Base-by-base conservation (phyloP, 768 basidiomycete species). In the Mycena metata region DNA sequence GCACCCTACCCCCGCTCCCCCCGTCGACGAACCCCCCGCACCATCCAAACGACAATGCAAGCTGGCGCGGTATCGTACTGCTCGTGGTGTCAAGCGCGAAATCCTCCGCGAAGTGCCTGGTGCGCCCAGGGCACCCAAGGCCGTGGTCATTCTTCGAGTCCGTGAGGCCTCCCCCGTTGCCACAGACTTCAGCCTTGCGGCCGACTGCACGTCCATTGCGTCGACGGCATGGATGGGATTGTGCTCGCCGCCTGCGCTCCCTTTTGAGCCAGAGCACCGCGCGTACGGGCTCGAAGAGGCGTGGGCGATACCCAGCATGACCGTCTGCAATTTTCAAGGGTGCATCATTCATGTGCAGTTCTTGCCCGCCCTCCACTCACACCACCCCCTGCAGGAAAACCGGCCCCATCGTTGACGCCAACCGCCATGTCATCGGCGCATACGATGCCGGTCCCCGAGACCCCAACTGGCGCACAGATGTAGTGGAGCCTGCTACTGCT, bases 201-300 rank as follows among this genome's bases (percentile, higher is more conserved):
- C 19, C 17, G 30, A 1, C 16, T 1, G 0, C 10, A n/a, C 1
- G 8, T 33, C 63, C 16, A 23, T 57, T 0, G 46, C 63, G 2
- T 47, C 45, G 12, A 57, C 55, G 4, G 43, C 26, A 24, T 64
- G 63, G 63, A 47, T 64, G 46, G 55, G 63, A 10, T 13, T 64
- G 1, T 21, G 63, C 5, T 36, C 56, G 2, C 52, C 21, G 12
- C 21, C 43, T 6, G 30, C 30, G 1, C 24, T 7, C 0, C 12
- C 33, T 21, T 26, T 51, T 13, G 41, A 19, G 19, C 63, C 63
- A 0, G 63, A 64, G 4, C 3, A 13, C 0, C 17, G 24, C 17
- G 24, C 36, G 17, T 64, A 57, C 24, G 19, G 10, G 2, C 9
- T 57, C 4, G 63, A 64, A 9, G 64, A 65, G 23, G 52, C 21